These are phyloP conservation scores for Penicillium sp. DNA, from an alignment of 2,329 filamentous ascomycete genomes.

Conservation along the genomic window DNA sequence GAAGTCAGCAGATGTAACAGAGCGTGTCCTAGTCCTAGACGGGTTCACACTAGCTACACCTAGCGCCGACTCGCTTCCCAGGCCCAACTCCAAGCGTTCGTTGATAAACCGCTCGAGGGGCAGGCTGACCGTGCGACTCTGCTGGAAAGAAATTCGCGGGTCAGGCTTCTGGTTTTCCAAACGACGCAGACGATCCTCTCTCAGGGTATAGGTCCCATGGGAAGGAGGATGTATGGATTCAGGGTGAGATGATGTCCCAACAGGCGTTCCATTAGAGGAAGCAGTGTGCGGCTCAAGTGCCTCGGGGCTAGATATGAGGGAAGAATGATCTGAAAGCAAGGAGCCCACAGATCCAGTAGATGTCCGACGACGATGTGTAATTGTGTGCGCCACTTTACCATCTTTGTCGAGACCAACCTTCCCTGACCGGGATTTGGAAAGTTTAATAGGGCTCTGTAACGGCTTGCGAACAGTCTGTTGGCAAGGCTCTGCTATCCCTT, in stretches of 20 bases:
- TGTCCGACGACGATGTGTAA: conserved; percentile 20
- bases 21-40: conserved; percentile 17
- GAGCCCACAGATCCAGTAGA: conserved; percentile 34
- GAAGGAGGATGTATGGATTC: conserved; percentile 17
- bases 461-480: conserved; percentile 21
- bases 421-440: conserved; percentile 26
- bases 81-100: conserved; percentile 33
- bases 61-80: conserved; percentile 18
- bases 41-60: conserved; percentile 10
- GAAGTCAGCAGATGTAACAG: conserved; percentile 27
- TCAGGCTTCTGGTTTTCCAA: conserved; percentile 27
- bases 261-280: conserved; percentile 28
- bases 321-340: conserved; percentile 31
- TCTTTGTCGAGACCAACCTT: conserved; percentile 23
- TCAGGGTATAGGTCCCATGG: conserved; percentile 28
- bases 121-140: conserved; percentile 35
- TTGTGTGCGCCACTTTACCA: conserved; percentile 7
- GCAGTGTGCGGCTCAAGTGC: conserved; percentile 24
- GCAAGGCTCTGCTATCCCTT: conserved; percentile 6
- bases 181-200: conserved; percentile 31
- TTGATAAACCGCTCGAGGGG: conserved; percentile 43
- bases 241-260: conserved; percentile 23
- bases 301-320: conserved; percentile 32
- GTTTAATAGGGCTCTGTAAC: conserved; percentile 36
- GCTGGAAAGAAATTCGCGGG: conserved; percentile 23